phyloP scores from a whole-genome alignment of 495 filamentous ascomycete species.

The Cladorrhinum samala region DNA sequence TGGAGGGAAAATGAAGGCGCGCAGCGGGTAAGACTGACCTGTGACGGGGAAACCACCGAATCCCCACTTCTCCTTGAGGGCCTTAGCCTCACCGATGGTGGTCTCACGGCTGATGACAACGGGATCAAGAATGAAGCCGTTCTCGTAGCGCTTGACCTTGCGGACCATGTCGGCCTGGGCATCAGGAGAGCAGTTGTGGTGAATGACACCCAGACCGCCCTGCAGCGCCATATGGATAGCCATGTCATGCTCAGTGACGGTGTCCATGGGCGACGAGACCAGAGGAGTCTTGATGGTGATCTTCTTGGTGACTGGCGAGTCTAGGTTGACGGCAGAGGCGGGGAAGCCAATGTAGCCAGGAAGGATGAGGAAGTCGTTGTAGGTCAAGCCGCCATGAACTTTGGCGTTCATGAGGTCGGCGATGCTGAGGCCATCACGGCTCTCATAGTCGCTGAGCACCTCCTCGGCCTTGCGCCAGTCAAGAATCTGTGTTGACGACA shows the following conservation, averaged over 20 bases:
- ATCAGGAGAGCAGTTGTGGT: constrained; percentile 96
- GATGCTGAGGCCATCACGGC: constrained; percentile 77
- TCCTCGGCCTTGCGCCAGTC: constrained; percentile 63
- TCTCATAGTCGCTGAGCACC: constrained; percentile 67
- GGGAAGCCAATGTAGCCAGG: constrained; percentile 69
- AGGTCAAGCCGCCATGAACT: constrained; percentile 81
- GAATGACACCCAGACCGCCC: constrained; percentile 92
- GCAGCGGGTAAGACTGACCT: constrained; percentile 57
- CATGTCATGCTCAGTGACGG: constrained; percentile 98
- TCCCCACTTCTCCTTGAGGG: constrained; percentile 93
- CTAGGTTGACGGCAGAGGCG: constrained; percentile 80
- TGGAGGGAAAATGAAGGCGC: constrained; percentile 21
- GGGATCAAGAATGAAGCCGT: constrained; percentile 96
- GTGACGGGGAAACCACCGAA: constrained; percentile 99
- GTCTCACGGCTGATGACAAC: constrained; percentile 83
- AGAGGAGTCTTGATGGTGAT: constrained; percentile 92
- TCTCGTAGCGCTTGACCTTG: constrained; percentile 99
- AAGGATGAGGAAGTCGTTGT: constrained; percentile 58
- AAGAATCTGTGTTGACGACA: constrained; percentile 61
- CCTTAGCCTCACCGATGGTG: constrained; percentile 86
- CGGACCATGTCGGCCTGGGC: constrained; percentile 97
- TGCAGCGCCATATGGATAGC: constrained; percentile 97
- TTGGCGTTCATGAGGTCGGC: constrained; percentile 79
- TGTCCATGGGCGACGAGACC: constrained; percentile 98
- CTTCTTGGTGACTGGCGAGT: constrained; percentile 87